phyloP scores from a whole-genome alignment of 805 yeast genomes.

The Cyberlindnera maclurae region DNA sequence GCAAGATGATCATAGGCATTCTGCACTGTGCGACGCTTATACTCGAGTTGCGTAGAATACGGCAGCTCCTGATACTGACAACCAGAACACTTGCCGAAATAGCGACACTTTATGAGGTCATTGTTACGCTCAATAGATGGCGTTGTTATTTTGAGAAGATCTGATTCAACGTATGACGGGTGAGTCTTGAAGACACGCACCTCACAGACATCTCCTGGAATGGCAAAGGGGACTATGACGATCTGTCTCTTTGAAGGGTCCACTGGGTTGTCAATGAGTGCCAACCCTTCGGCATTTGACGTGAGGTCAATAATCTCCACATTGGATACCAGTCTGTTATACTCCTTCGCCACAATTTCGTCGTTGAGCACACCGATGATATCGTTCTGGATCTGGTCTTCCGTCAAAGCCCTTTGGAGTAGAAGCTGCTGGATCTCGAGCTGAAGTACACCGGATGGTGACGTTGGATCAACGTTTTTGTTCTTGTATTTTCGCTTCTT shows the following conservation, averaged over 20 bases:
- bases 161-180: conserved; percentile 67
- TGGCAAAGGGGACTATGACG: conserved; percentile 76
- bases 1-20: conserved; percentile 82
- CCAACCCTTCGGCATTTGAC: conserved; percentile 87
- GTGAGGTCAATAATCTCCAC: conserved; percentile 54
- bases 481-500: conserved; percentile 47
- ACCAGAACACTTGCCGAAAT: conserved; percentile 91
- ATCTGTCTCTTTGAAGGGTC: conserved; percentile 41
- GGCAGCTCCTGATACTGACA: conserved; percentile 84
- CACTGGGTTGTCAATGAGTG: conserved; percentile 56
- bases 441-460: conserved; percentile 74
- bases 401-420: conserved; percentile 31
- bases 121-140: conserved; percentile 43
- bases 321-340: conserved; percentile 51
- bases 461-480: conserved; percentile 64
- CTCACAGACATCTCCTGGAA: conserved; percentile 76
- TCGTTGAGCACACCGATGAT: conserved; percentile 60
- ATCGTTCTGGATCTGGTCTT: conserved; percentile 53
- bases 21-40: conserved; percentile 66
- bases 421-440: conserved; percentile 63
- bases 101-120: conserved; percentile 60
- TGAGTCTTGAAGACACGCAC: conserved; percentile 74
- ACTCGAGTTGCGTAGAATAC: conserved; percentile 63
- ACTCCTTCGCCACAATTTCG: conserved; percentile 33
- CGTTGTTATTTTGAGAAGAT: conserved; percentile 47